phyloP scores from a whole-genome alignment of 164 flowering plant genomes.

The Macadamia integrifolia region DNA sequence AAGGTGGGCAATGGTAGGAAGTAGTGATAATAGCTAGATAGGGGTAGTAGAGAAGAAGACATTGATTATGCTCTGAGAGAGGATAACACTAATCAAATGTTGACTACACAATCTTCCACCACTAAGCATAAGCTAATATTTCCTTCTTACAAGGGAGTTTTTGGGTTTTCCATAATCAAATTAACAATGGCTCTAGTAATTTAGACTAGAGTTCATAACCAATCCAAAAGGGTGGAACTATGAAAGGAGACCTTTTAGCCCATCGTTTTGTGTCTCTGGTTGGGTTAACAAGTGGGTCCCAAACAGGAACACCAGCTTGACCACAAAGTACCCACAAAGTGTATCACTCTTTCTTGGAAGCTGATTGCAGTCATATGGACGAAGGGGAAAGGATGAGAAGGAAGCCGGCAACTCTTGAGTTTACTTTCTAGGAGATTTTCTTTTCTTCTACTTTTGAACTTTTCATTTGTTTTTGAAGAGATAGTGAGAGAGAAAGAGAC shows the following conservation, averaged over 20 bases:
- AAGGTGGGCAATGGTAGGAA: slow-evolving; percentile 26
- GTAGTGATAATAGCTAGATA: slow-evolving; percentile 17
- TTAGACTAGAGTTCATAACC: slow-evolving; percentile 27
- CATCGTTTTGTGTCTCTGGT: slow-evolving; percentile 62
- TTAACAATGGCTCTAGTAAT: slow-evolving; percentile 13
- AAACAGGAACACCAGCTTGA: slow-evolving; percentile 34
- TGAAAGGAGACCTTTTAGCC: slow-evolving; percentile 44
- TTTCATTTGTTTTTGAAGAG: slow-evolving; percentile 14
- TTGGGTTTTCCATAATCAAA: slow-evolving; percentile 13
- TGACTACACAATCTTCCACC: slow-evolving; percentile 12
- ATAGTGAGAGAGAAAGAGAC: slow-evolving; percentile 2
- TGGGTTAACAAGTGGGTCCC: slow-evolving; percentile 38
- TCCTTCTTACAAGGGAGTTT: slow-evolving; percentile 7
- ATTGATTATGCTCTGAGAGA: slow-evolving; percentile 38
- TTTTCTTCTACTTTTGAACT: slow-evolving; percentile 8
- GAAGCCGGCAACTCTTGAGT: slow-evolving; percentile 1
- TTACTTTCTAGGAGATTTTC: slow-evolving; percentile 13
- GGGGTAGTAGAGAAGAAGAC: slow-evolving; percentile 4
- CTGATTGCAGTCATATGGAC: slow-evolving; percentile 53
- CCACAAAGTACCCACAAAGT: slow-evolving; percentile 42
- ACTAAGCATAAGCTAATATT: slow-evolving; percentile 20
- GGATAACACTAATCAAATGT: slow-evolving; percentile 32
- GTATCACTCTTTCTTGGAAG: slow-evolving; percentile 33
- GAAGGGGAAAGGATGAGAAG: slow-evolving; percentile 6
- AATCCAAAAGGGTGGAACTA: slow-evolving; percentile 23